Base-by-base conservation (phyloP, 371 early-diverging fungal genomes). In the Actinomortierella ambigua region DNA sequence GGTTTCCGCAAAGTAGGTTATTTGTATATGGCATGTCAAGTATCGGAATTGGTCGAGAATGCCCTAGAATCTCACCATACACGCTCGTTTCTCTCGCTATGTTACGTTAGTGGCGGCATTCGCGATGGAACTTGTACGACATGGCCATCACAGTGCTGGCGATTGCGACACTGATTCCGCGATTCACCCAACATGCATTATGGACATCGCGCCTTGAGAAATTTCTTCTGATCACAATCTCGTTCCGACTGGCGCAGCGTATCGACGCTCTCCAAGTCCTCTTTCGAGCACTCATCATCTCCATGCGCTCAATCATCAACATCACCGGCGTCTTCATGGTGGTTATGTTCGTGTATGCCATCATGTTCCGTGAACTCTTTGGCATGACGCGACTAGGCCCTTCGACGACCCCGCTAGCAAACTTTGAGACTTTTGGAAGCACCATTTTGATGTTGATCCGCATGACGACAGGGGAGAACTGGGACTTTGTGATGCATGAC, bases 401-500 rank as follows among this genome's bases (percentile, higher is more conserved):
- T 2, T 81, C 81, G 50, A 83, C 83, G 1, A 79, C 76, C 23
- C 66, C 68, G 1, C 77, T 82, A 26, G 81, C 82, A 2, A 82
- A 84, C 50, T 84, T 84, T 64, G 76, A 79, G 11, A 59, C 71
- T 5, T 59, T 84, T 5, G 68, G 67, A 13, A 77, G 69, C 28
- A 62, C 82, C 0, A 65, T 84, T 18, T 53, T 78, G 41, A 81
- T 82, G 43, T 59, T 84, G 17, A 80, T 81, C 46, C 76, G 85
- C 27, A 82, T 82, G 49, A 82, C 83, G 5, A 84, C 85, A 0
- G 85, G 85, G 3, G 85, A 84, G 70, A 81, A 84, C 53, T 84
- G 85, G 85, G 84, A 84, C 54, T 81, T 81, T 53, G 66, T 84
- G 15, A 81, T 84, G 82, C 83, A 82, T 55, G 85, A 84, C 56